Conservation (phyloP, 1,284 basidiomycete genomes). For the Moniliophthora roreri region DNA sequence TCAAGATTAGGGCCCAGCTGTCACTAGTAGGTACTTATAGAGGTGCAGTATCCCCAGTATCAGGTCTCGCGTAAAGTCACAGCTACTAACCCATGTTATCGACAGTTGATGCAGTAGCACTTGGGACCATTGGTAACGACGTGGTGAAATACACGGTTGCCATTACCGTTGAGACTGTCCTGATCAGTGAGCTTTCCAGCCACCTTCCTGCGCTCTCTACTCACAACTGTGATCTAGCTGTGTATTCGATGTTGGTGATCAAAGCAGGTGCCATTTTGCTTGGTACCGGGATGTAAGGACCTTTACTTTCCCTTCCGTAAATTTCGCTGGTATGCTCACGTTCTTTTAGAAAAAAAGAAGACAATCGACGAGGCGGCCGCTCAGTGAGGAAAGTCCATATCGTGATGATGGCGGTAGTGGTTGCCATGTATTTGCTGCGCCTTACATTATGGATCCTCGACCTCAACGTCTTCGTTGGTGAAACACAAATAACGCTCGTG, state of each 20-base stretch:
- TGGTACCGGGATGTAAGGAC: background rate
- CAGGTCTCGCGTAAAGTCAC: too few relatives aligned
- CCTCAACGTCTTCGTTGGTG: background rate
- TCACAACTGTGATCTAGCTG: background rate
- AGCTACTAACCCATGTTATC: too few relatives aligned
- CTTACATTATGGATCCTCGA: background rate
- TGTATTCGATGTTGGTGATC: background rate
- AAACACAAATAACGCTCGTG: background rate
- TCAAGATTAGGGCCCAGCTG: too few relatives aligned
- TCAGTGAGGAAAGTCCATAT: background rate
- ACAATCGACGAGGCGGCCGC: background rate
- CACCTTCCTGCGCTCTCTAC: background rate
- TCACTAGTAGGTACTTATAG: too few relatives aligned
- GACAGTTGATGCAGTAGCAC: too few relatives aligned
- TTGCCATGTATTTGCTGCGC: background rate
- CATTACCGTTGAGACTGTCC: background rate
- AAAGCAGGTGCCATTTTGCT: background rate
- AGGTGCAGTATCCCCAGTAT: too few relatives aligned
- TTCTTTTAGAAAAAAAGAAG: too few relatives aligned
- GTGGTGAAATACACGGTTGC: background rate
- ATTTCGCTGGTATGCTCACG: too few relatives aligned
- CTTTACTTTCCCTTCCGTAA: too few relatives aligned
- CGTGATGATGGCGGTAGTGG: background rate
- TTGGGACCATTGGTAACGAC: constrained; percentile 2
- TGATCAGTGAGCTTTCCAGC: background rate